Percentiles rank a stretch among this genome's conserved stretches.
Conservation (phyloP, 1,139 yeast genomes). For the Pichia sp. region DNA sequence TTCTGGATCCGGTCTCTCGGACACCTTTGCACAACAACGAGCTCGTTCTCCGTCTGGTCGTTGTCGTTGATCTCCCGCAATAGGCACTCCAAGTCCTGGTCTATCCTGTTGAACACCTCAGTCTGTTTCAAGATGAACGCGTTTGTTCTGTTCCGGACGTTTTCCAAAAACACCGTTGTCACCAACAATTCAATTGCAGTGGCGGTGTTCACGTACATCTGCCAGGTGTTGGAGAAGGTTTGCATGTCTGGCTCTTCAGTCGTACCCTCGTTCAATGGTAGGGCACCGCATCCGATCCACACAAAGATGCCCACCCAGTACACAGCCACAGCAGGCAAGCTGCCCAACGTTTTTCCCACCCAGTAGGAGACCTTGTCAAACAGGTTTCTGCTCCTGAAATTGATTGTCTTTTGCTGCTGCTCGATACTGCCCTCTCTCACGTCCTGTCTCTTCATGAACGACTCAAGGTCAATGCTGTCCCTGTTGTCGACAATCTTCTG, state of each 20-base stretch:
- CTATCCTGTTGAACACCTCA: slow-evolving; percentile 28
- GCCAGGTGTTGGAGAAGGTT: slow-evolving; percentile 36
- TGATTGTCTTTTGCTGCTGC: background rate
- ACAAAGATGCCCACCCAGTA: slow-evolving; percentile 36
- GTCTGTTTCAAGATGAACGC: slow-evolving; percentile 29
- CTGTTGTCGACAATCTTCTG: slow-evolving; percentile 5
- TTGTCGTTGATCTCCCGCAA: slow-evolving; percentile 27
- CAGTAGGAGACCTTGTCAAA: slow-evolving; percentile 32
- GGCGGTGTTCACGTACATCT: slow-evolving; percentile 38
- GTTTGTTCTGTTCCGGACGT: slow-evolving; percentile 36
- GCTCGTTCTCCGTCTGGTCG: slow-evolving; percentile 22
- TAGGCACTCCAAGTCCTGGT: slow-evolving; percentile 30
- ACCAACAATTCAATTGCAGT: slow-evolving; percentile 36
- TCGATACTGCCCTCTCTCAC: background rate
- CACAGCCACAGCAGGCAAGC: slow-evolving; percentile 31
- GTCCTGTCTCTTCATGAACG: background rate
- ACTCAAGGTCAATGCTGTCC: slow-evolving; percentile 2
- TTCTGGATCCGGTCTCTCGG: slow-evolving; percentile 26
- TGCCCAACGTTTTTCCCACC: slow-evolving; percentile 30
- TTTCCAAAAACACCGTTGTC: slow-evolving; percentile 34
- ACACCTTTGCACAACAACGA: slow-evolving; percentile 25
- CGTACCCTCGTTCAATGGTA: slow-evolving; percentile 22
- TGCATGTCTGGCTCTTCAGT: slow-evolving; percentile 13
- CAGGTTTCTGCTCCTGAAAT: slow-evolving; percentile 19
- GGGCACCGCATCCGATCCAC: slow-evolving; percentile 37